Base-by-base conservation (phyloP, 306 rosid genomes). In the Cercis canadensis region DNA sequence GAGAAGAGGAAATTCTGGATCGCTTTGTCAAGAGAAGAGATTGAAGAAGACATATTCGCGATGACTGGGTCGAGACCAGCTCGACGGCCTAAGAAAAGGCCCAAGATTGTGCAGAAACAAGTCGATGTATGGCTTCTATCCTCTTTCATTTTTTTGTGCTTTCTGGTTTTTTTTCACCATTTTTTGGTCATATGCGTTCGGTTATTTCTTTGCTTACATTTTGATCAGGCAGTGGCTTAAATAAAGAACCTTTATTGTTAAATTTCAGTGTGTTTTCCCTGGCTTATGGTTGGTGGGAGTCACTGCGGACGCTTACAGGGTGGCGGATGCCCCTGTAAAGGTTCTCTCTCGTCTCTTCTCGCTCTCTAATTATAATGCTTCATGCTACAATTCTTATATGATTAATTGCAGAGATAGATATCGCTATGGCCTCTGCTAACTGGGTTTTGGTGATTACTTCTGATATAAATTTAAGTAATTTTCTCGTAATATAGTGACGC, bases 1-100 rank as follows among this genome's bases (percentile, higher is more conserved):
- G 89, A 83, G 83, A 94, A 94, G 84, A 89, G 90, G 82, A 91
- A 78, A 78, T 85, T 94, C 81, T 94, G 97, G 99, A 89, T 94
- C 83, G 97, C 97, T 21, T 87, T 94, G 44, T 91, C 97, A 0
- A 86, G 72, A 66, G 99, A 91, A 21, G 99, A 94, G 83, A 94
- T 94, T 84, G 97, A 94, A 68, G 97, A 94, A 52, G 97, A 94
- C 79, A 70, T 94, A 21, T 94, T 91, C 70, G 65, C 85, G 43
- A 91, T 94, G 92, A 94, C 97, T 18, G 99, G 97, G 56, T 91
- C 96, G 31, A 79, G 97, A 50, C 99, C 99, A 15, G 51, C 85
- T 45, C 84, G 97, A 9, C 75, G 97, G 80, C 97, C 99, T 62
- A 85, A 44, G 86, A 94, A 94, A 80, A 85, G 97, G 64, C 78